These are phyloP conservation scores for Meyerozyma sp. DNA, from an alignment of 1,139 yeast genomes.

Conservation along the genomic window DNA sequence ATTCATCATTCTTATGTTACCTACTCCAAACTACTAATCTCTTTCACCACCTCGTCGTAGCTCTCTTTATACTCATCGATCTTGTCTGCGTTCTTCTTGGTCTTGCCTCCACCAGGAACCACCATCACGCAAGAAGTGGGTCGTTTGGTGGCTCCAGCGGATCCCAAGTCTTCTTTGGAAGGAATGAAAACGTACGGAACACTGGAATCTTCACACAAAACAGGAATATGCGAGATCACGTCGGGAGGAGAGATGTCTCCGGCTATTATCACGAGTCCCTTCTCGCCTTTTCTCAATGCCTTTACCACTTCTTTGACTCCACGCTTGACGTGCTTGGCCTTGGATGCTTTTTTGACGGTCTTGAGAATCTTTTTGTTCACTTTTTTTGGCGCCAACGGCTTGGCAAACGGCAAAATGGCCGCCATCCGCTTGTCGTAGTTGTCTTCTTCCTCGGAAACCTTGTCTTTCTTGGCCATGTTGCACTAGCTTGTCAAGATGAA, in stretches of 20 bases:
- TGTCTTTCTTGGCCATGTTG: constrained; percentile 50
- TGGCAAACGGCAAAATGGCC: constrained; percentile 87
- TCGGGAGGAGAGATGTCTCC: constrained; percentile 98
- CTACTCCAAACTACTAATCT: constrained; percentile 47
- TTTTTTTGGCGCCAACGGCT: constrained; percentile 94
- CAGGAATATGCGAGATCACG: constrained; percentile 95
- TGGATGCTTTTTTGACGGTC: constrained; percentile 94
- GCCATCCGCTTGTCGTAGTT: constrained; percentile 90
- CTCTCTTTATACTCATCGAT: constrained; percentile 87
- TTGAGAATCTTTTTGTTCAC: constrained; percentile 91
- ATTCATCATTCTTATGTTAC: neutral
- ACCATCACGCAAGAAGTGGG: constrained; percentile 98
- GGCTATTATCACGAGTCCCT: constrained; percentile 93
- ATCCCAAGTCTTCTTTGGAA: constrained; percentile 95
- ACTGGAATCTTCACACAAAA: constrained; percentile 86
- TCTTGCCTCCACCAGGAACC: constrained; percentile 93
- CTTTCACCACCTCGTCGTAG: constrained; percentile 92
- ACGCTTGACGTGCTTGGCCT: constrained; percentile 96
- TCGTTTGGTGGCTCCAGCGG: constrained; percentile 98
- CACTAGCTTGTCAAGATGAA: neutral
- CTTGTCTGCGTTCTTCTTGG: constrained; percentile 73
- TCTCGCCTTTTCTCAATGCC: constrained; percentile 95
- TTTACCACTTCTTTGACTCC: constrained; percentile 99
- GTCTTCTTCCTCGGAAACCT: constrained; percentile 51
- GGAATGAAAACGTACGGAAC: constrained; percentile 94